phyloP scores from a whole-genome alignment of 345 rosid species.

The Raphanus raphanistrum region DNA sequence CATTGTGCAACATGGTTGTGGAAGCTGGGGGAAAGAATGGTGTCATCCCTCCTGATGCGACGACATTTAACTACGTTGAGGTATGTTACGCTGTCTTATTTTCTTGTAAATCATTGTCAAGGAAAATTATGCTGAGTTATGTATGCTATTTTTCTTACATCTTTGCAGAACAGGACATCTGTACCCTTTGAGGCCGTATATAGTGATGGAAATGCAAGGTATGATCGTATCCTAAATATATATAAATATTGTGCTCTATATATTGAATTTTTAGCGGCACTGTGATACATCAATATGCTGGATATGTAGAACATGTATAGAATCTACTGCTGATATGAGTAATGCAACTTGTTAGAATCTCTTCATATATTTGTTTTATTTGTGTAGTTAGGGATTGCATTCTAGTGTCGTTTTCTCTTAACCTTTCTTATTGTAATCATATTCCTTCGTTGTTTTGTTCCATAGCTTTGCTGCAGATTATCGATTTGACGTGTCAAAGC shows the following conservation, averaged over 20 bases:
- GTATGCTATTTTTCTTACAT: conserved; percentile 7
- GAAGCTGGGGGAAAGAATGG: conserved; percentile 99
- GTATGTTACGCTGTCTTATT: conserved; percentile 37
- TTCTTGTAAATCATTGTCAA: background rate
- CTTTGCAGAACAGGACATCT: conserved; percentile 77
- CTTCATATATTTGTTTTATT: background rate
- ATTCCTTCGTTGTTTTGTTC: conserved; percentile 18
- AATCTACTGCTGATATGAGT: conserved; percentile 4
- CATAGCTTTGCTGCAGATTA: conserved; percentile 77
- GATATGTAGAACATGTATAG: background rate
- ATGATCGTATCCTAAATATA: conserved; percentile 16
- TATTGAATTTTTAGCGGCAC: background rate
- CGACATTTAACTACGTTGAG: conserved; percentile 89
- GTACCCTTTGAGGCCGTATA: conserved; percentile 83
- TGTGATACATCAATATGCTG: background rate
- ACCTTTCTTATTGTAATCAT: conserved; percentile 17
- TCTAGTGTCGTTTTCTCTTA: conserved; percentile 6
- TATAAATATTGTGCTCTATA: background rate
- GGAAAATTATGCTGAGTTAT: background rate
- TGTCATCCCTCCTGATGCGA: conserved; percentile 87
- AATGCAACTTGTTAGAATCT: conserved; percentile 9
- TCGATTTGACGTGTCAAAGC: conserved; percentile 79
- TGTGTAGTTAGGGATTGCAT: background rate
- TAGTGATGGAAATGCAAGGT: conserved; percentile 91
- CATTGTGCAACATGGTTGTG: conserved; percentile 93